phyloP scores from a whole-genome alignment of 345 rosid genomes.

The Acer saccharum region DNA sequence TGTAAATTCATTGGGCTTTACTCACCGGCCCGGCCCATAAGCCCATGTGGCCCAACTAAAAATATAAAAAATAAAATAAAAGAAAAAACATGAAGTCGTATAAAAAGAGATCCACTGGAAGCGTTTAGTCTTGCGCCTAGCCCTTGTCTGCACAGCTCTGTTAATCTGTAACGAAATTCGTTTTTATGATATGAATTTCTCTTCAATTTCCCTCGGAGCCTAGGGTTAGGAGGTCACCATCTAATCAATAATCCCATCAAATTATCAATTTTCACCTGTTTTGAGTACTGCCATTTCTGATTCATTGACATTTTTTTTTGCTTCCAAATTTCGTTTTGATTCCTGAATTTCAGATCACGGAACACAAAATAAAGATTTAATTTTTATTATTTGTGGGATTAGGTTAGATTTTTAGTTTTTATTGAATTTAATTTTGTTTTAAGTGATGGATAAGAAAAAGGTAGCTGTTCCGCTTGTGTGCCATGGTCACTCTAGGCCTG shows the following conservation, averaged over 20 bases:
- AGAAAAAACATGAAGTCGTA: background rate
- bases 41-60: background rate
- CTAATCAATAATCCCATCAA: background rate
- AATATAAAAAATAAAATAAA: background rate
- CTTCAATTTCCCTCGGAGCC: constrained; percentile 5
- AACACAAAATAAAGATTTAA: no score
- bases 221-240: constrained; percentile 26
- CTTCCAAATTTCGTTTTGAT: background rate
- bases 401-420: background rate
- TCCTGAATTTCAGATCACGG: background rate
- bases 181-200: background rate
- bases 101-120: background rate
- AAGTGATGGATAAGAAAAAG: constrained; percentile 49
- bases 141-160: constrained; percentile 3
- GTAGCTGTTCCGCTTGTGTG: constrained; percentile 73
- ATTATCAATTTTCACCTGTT: constrained; percentile 25
- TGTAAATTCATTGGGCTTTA: background rate
- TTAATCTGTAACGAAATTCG: background rate
- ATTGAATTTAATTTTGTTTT: background rate
- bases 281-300: constrained; percentile 21
- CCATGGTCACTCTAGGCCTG: constrained; percentile 90
- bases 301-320: background rate
- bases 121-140: background rate
- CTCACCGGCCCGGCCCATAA: background rate
- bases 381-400: background rate